Conservation (phyloP, 352 stramenopile species). For the Phytophthora multivora region DNA sequence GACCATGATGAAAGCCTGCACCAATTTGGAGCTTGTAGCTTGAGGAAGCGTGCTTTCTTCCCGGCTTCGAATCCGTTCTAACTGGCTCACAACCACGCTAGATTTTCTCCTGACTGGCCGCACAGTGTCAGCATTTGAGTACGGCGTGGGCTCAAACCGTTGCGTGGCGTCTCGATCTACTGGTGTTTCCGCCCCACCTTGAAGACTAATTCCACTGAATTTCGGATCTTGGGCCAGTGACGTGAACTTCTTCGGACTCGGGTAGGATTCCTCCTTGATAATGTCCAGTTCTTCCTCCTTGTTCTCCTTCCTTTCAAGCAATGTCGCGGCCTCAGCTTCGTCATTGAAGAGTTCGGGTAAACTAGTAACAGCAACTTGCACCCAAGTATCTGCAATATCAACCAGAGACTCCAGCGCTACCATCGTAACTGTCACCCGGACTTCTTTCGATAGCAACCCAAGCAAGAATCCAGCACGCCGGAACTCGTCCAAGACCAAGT, state of each 20-base stretch:
- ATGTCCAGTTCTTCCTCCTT: background rate
- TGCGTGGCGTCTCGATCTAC: slow-evolving; percentile 5
- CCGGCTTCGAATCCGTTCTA: slow-evolving; percentile 7
- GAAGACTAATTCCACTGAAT: slow-evolving; percentile 65
- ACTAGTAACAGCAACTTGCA: slow-evolving; percentile 47
- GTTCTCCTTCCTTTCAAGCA: slow-evolving; percentile 29
- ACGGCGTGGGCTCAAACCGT: slow-evolving; percentile 28
- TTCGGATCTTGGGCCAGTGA: slow-evolving; percentile 74
- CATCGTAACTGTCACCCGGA: slow-evolving; percentile 65
- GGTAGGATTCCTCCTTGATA: slow-evolving; percentile 16
- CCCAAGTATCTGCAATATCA: slow-evolving; percentile 71
- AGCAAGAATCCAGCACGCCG: slow-evolving; percentile 57
- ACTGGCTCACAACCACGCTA: slow-evolving; percentile 7
- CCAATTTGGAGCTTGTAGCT: slow-evolving; percentile 20
- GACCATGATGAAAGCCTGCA: slow-evolving; percentile 67
- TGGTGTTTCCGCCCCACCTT: slow-evolving; percentile 23
- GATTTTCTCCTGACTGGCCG: slow-evolving; percentile 17
- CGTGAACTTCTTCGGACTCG: slow-evolving; percentile 66
- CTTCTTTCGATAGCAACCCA: slow-evolving; percentile 58
- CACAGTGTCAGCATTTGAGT: slow-evolving; percentile 37
- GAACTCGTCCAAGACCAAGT: slow-evolving; percentile 58
- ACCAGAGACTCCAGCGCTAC: slow-evolving; percentile 62
- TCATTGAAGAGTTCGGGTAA: slow-evolving; percentile 48
- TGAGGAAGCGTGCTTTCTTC: slow-evolving; percentile 9
- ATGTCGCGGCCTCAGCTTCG: slow-evolving; percentile 9